phyloP scores from a whole-genome alignment of 257 asterid genomes.

The Orobanche coerulescens region DNA sequence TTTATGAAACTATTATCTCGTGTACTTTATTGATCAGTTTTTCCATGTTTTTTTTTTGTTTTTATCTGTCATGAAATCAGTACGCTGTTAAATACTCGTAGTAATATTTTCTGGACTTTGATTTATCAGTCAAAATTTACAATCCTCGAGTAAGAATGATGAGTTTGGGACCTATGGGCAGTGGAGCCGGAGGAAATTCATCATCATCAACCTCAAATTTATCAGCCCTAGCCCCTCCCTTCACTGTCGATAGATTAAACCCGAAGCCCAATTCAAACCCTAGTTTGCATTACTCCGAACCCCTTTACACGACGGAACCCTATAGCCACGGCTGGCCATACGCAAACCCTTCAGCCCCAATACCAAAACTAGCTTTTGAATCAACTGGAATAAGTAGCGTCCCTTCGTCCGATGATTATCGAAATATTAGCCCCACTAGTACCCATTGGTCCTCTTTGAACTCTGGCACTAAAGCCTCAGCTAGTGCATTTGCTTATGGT shows the following conservation, averaged over 20 bases:
- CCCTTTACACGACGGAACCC: constrained; percentile 31
- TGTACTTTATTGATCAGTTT: constrained; percentile 7
- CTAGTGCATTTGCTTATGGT: constrained; percentile 30
- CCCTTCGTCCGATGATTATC: constrained; percentile 34
- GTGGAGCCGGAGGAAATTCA: constrained; percentile 42
- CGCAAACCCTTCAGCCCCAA: constrained; percentile 38
- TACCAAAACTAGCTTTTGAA: constrained; percentile 33
- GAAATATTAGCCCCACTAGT: constrained; percentile 26
- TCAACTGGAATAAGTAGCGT: constrained; percentile 31
- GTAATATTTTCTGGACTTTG: constrained; percentile 22
- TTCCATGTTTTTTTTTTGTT: background rate
- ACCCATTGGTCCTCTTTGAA: constrained; percentile 38
- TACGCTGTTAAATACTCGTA: constrained; percentile 5
- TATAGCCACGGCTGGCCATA: constrained; percentile 51
- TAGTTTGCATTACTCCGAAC: constrained; percentile 35
- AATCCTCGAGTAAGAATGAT: constrained; percentile 39
- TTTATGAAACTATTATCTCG: constrained; percentile 8
- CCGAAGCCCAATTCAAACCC: constrained; percentile 47
- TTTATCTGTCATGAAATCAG: background rate
- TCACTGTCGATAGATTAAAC: constrained; percentile 69
- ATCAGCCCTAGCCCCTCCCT: constrained; percentile 94
- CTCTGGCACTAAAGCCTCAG: constrained; percentile 25
- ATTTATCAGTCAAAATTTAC: constrained; percentile 29
- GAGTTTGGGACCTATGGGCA: constrained; percentile 55
- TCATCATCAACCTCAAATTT: constrained; percentile 62